A percentile compares a stretch with the other conserved stretches of the same genome.
Conservation (phyloP, 441 rosid species). For the Pelargonium citronellum region DNA sequence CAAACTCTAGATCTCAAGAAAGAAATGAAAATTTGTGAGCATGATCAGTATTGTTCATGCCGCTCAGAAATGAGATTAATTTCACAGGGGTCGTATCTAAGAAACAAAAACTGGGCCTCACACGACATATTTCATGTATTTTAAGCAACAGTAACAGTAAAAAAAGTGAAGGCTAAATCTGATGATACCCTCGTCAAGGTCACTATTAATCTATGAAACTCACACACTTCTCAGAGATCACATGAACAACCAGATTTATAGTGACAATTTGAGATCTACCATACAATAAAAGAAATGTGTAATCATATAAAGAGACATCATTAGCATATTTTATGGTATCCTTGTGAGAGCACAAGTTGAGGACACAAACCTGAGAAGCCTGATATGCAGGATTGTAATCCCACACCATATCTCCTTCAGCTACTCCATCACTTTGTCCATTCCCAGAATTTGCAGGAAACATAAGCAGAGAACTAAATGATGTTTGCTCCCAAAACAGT, state of each 20-base stretch:
- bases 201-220: too few relatives aligned
- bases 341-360: not conserved
- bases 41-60: too few relatives aligned
- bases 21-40: too few relatives aligned
- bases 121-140: not conserved
- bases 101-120: not conserved
- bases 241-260: too few relatives aligned
- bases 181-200: not conserved
- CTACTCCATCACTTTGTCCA: constrained; percentile 17
- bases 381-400: constrained; percentile 23
- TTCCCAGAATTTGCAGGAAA: constrained; percentile 6
- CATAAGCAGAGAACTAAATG: constrained; percentile 23
- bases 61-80: too few relatives aligned
- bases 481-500: constrained; percentile 18
- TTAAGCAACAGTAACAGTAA: not conserved
- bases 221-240: too few relatives aligned
- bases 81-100: too few relatives aligned
- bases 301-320: not conserved
- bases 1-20: too few relatives aligned
- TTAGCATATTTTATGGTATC: not conserved
- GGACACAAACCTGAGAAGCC: constrained; percentile 30
- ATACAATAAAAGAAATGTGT: not conserved
- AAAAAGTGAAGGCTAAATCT: not conserved
- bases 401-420: constrained; percentile 29
- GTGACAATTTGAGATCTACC: not conserved